phyloP scores from a whole-genome alignment of 164 flowering plant species.

The Tetrastigma voinierianum region DNA sequence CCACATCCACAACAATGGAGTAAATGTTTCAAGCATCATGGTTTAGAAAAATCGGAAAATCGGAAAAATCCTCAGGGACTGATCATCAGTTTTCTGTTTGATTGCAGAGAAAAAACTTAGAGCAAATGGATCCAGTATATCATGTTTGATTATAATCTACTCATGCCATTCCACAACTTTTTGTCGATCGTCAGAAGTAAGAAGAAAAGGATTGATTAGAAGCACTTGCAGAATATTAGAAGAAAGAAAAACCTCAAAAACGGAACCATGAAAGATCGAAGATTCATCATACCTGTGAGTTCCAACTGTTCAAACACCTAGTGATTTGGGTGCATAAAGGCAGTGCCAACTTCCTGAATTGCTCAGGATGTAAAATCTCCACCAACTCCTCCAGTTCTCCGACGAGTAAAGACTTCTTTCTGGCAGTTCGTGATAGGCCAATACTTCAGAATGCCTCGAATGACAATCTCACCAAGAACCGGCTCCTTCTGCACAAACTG shows the following conservation, averaged over 20 bases:
- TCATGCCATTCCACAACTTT: too few species aligned
- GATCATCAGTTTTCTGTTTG: too few species aligned
- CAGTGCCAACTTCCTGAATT: slow-evolving; percentile 40
- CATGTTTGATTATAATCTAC: too few species aligned
- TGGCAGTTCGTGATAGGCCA: slow-evolving; percentile 76
- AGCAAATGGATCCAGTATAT: too few species aligned
- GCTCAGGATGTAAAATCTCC: slow-evolving; percentile 49
- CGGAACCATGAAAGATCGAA: not conserved
- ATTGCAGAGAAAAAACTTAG: too few species aligned
- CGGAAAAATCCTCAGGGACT: too few species aligned
- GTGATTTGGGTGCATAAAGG: slow-evolving; percentile 57
- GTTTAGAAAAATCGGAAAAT: too few species aligned
- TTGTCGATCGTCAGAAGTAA: too few species aligned
- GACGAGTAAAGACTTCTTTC: slow-evolving; percentile 61
- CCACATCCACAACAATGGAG: too few species aligned
- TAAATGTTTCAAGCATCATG: too few species aligned
- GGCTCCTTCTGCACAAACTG: slow-evolving; percentile 85
- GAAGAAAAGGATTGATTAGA: too few species aligned
- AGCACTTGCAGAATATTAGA: too few species aligned
- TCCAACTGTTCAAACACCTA: slow-evolving; percentile 58
- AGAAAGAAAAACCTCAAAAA: not conserved
- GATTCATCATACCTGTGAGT: slow-evolving; percentile 52
- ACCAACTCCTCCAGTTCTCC: slow-evolving; percentile 78
- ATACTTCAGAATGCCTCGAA: slow-evolving; percentile 52
- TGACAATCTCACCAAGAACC: slow-evolving; percentile 48